Percentiles rank a stretch among this genome's conserved stretches.
Conservation (phyloP, 1,139 yeast genomes). For the Debaryomyces subglobosus region DNA sequence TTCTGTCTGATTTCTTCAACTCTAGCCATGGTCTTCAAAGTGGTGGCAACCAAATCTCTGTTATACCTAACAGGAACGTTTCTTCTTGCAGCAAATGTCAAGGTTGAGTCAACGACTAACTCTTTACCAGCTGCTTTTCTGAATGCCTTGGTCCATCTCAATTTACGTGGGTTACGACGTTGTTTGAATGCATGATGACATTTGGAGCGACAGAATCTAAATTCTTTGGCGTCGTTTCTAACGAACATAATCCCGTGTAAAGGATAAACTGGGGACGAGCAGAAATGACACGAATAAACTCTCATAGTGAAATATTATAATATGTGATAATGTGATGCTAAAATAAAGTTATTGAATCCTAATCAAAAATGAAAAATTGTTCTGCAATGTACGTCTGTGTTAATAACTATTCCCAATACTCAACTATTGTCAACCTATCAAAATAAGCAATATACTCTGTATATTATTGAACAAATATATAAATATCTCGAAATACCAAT, state of each 20-base stretch:
- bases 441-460: background rate
- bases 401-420: background rate
- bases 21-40: conserved; percentile 93
- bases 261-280: conserved; percentile 96
- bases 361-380: conserved; percentile 4
- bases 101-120: conserved; percentile 94
- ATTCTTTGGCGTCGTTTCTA: conserved; percentile 96
- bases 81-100: conserved; percentile 96
- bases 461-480: background rate
- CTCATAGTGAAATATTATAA: conserved; percentile 57
- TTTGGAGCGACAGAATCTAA: conserved; percentile 95
- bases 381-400: conserved; percentile 2
- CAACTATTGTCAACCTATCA: background rate
- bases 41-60: conserved; percentile 92
- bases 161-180: conserved; percentile 98
- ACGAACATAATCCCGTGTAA: conserved; percentile 98
- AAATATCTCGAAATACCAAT: background rate
- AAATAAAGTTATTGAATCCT: conserved; percentile 5
- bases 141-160: conserved; percentile 98
- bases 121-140: conserved; percentile 99
- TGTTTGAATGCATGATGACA: conserved; percentile 97
- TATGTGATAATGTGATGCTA: conserved; percentile 7
- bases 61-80: conserved; percentile 97
- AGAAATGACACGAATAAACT: conserved; percentile 92
- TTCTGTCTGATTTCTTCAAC: conserved; percentile 93